A percentile compares a stretch with the other conserved stretches of the same genome.
Conservation (phyloP, 2,329 filamentous ascomycete genomes). For the Pezicula neosporulosa region DNA sequence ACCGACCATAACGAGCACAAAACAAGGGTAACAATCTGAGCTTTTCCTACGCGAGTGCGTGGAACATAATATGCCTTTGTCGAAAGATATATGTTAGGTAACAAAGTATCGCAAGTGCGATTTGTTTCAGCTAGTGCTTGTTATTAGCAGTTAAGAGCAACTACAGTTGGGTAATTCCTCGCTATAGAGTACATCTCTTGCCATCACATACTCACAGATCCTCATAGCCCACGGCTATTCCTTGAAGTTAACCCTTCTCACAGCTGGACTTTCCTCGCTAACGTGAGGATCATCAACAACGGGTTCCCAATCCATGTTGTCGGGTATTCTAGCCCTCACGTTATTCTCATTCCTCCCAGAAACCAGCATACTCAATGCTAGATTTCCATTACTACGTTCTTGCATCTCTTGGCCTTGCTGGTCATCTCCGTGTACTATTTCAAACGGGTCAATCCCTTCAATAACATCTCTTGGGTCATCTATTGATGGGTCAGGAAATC, state of each 20-base stretch:
- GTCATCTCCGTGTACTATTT: constrained; percentile 2
- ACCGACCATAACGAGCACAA: too few relatives aligned
- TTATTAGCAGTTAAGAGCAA: too few relatives aligned
- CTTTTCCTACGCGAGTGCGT: too few relatives aligned
- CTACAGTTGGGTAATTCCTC: too few relatives aligned
- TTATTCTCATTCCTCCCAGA: constrained; percentile 1
- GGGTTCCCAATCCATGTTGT: constrained; percentile 27
- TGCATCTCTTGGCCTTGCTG: constrained; percentile 23
- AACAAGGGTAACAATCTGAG: too few relatives aligned
- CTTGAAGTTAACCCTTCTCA: constrained; percentile 21
- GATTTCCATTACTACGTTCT: constrained; percentile 18
- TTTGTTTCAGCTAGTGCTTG: too few relatives aligned
- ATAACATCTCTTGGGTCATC: constrained; percentile 12
- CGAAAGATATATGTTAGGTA: too few relatives aligned
- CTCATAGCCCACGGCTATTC: constrained; percentile 3
- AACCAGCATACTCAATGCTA: constrained; percentile 15
- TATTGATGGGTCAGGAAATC: constrained; percentile 16
- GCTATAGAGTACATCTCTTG: background rate
- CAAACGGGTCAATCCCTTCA: constrained; percentile 20
- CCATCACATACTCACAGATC: background rate
- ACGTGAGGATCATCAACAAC: constrained; percentile 19
- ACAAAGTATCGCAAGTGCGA: too few relatives aligned
- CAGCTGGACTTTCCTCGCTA: constrained; percentile 18
- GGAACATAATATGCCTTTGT: too few relatives aligned
- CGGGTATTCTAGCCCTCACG: constrained; percentile 3